phyloP scores from a whole-genome alignment of 306 rosid species.

The Rosa persica region DNA sequence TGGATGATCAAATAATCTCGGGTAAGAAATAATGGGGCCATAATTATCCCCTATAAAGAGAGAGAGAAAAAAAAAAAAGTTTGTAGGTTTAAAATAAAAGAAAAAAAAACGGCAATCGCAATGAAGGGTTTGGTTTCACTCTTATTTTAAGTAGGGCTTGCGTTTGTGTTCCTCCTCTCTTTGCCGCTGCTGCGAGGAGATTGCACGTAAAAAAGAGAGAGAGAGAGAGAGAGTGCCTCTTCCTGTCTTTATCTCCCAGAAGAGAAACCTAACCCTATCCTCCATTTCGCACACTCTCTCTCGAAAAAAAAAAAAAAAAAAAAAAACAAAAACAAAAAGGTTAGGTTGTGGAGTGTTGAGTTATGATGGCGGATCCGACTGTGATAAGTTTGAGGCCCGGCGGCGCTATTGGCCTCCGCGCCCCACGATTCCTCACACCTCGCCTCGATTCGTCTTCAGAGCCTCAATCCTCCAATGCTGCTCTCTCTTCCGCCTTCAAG shows the following conservation, averaged over 20 bases:
- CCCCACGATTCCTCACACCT: slow-evolving; percentile 21
- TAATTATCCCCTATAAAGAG: no score
- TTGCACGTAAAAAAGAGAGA: slow-evolving; percentile 22
- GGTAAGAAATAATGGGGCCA: no score
- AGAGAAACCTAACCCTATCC: slow-evolving; percentile 5
- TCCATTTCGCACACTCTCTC: neutral
- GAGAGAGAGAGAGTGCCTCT: slow-evolving; percentile 12
- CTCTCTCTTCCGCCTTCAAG: slow-evolving; percentile 27
- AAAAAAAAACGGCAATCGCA: neutral
- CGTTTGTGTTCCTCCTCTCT: slow-evolving; percentile 22
- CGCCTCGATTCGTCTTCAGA: slow-evolving; percentile 37
- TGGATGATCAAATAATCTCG: no score
- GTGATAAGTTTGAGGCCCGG: slow-evolving; percentile 47
- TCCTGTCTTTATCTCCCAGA: no score
- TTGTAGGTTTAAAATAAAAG: neutral
- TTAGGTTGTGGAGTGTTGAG: neutral
- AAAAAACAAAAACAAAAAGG: neutral
- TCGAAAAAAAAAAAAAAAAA: no score
- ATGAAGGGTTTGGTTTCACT: slow-evolving; percentile 16
- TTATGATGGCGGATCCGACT: slow-evolving; percentile 45
- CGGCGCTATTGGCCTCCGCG: slow-evolving; percentile 39
- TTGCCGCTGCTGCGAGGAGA: slow-evolving; percentile 35
- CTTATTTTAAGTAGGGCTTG: slow-evolving; percentile 8
- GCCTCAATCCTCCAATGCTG: slow-evolving; percentile 26
- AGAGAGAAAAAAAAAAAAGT: no score